Evolutionary conservation across 176 grass and related monocot species (phyloP), one percentile per base, ranked within the genome.

Genomic region (Panicum miliaceum): DNA sequence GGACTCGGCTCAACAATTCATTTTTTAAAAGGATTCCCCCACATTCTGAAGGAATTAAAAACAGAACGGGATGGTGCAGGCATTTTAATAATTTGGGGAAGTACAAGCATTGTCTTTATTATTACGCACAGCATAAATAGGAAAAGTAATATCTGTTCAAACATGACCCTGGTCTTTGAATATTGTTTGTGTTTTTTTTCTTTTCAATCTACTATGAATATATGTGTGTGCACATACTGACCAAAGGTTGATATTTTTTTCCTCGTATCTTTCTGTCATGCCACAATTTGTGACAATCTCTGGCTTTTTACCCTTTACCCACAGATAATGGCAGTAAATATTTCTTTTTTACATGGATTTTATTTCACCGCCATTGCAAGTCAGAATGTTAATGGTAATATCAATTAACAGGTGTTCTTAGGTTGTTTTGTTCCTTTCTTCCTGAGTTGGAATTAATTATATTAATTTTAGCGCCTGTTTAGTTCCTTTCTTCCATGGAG

Each of bases 1-100:
- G 58, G n/a, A 13, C 57, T 50, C 12, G 8, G 42, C 26, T 7
- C 50, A 83, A 19, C 2, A 83, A 63, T 23, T 63, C 64, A 45
- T 23, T 76, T 68, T 68, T 58, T 66, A 34, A 79, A 80, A 80
- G 82, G 76, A 67, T 67, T 27, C 51, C 46, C 42, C 60, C 22
- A 50, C 59, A 79, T 76, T 81, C 35, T 67, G 3, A 79, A 68
- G 0, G 41, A 74, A 63, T 75, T 75, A 69, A 82, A 62, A 75
- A 80, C 74, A 63, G 40, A 42, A 59, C 4, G 18, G 32, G 71
- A 45, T 63, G 64, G 23, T 45, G 66, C 68, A 35, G 58, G 13
- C 84, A 79, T 83, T 87, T 70, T 52, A 90, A 79, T 83, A 90
- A 73, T 75, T 3, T 52, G 42, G 16, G 0, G 22, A 77, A 84